Base-by-base conservation (phyloP, 805 yeast species). In the Cyberlindnera mississippiensis region DNA sequence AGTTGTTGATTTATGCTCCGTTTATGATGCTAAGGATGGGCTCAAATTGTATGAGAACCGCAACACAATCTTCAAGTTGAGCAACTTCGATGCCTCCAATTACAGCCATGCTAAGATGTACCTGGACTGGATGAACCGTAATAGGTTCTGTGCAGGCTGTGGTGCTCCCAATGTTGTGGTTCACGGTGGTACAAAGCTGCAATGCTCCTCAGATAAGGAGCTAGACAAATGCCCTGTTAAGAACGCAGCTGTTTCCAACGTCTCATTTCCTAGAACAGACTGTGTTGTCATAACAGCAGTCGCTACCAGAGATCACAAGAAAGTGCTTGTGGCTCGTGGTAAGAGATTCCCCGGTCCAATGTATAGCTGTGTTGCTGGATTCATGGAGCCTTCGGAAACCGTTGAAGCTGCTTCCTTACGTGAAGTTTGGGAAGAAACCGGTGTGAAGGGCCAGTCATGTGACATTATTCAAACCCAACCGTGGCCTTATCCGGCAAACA, bases 381-480 rank as follows among this genome's bases (percentile, higher is more conserved):
- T 93, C 62, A 80, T 91, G 78, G 99, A 91, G 61, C 96, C 96
- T 1, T 84, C 90, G 22, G 99, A 91, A 66, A 79, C 95, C 2
- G 79, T 91, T 16, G 98, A 91, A 62, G 82, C 78, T 35, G 93
- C 96, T 11, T 85, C 91, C 17, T 68, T 81, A 34, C 71, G 99
- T 49, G 99, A 91, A 61, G 83, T 86, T 24, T 90, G 93, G 88
- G 99, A 91, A 61, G 99, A 91, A 62, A 82, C 97, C 5, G 99
- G 99, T 7, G 84, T 88, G 28, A 71, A 64, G 40, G 80, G 79
- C 40, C 50, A 63, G 4, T 61, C 72, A 22, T 83, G 91, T 22
- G 63, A 71, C 38, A 72, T 91, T 40, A 64, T 82, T 17, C 70
- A 79, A 53, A 76, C 93, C 11, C 98, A 91, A 64, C 98, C 99